These are phyloP conservation scores for Agarophyton chilense DNA, from an alignment of 23 red algal genomes.

Conservation along the genomic window DNA sequence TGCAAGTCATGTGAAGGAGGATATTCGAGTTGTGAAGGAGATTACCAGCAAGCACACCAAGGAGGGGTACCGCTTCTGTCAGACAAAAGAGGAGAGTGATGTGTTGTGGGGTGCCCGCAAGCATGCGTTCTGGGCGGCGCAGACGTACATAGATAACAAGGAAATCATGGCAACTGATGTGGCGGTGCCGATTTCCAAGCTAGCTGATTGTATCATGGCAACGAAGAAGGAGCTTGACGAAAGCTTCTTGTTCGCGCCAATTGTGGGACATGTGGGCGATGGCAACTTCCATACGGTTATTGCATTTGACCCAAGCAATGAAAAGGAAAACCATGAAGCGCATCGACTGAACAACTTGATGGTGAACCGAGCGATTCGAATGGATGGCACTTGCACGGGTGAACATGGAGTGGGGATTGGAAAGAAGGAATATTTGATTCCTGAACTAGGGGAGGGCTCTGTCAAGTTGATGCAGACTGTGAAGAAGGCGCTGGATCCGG, in stretches of 20 bases:
- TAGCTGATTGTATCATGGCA: slow-evolving; percentile 90
- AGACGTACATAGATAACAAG: slow-evolving; percentile 63
- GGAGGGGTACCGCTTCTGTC: slow-evolving; percentile 70
- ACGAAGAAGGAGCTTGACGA: slow-evolving; percentile 81
- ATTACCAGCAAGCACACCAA: slow-evolving; percentile 57
- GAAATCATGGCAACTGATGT: slow-evolving; percentile 96
- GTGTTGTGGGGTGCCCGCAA: slow-evolving; percentile 91
- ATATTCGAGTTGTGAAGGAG: slow-evolving; percentile 74
- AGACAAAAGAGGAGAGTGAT: slow-evolving; percentile 80
- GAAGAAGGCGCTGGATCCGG: slow-evolving; percentile 86
- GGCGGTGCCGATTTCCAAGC: slow-evolving; percentile 87
- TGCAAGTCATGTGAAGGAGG: slow-evolving; percentile 63
- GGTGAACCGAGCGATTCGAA: slow-evolving; percentile 78
- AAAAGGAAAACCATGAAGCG: slow-evolving; percentile 79
- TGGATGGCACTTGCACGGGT: slow-evolving; percentile 95
- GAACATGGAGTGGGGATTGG: slow-evolving; percentile 96
- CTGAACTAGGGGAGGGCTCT: slow-evolving; percentile 76
- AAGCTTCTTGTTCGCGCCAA: slow-evolving; percentile 76
- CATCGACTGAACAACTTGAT: slow-evolving; percentile 76
- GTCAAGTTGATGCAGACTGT: slow-evolving; percentile 90
- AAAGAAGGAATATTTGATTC: slow-evolving; percentile 88
- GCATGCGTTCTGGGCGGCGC: slow-evolving; percentile 88
- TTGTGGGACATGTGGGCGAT: slow-evolving; percentile 95
- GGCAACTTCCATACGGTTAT: slow-evolving; percentile 97
- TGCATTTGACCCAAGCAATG: slow-evolving; percentile 74